Evolutionary conservation across 106 monocot species (phyloP).

Genomic region (Acorus calamus): DNA sequence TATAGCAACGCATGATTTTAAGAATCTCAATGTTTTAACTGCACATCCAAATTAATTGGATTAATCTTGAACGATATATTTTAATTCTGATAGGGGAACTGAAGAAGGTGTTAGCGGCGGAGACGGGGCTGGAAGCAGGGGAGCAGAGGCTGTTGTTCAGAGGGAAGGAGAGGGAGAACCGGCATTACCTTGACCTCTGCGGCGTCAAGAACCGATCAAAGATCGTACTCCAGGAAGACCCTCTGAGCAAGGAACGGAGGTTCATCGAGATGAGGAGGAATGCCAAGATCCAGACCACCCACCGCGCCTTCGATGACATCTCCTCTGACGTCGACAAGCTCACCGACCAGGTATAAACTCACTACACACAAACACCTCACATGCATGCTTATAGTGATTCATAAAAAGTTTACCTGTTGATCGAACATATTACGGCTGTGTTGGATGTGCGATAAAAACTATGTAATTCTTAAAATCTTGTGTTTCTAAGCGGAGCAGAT

Average conservation of each 20-base stretch:
- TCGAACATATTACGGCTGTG: too few species aligned
- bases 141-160: constrained; percentile 61
- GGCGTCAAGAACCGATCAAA: constrained; percentile 72
- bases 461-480: too few species aligned
- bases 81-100: constrained; percentile 32
- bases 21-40: too few species aligned
- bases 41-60: too few species aligned
- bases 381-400: not conserved
- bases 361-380: not conserved
- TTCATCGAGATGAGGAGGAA: constrained; percentile 50
- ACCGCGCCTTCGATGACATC: constrained; percentile 39
- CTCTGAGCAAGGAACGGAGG: constrained; percentile 45
- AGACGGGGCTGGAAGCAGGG: constrained; percentile 38
- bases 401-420: too few species aligned
- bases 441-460: too few species aligned
- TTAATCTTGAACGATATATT: too few species aligned
- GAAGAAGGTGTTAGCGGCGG: constrained; percentile 54
- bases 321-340: constrained; percentile 70
- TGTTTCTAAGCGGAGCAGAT: too few species aligned
- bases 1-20: too few species aligned
- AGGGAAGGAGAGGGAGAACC: constrained; percentile 50
- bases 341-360: constrained; percentile 43
- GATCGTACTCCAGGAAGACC: constrained; percentile 50
- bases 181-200: constrained; percentile 51
- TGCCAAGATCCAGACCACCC: constrained; percentile 38